A percentile compares a stretch with the other conserved stretches of the same genome.
Evolutionary conservation across 768 basidiomycete species (phyloP).

Genomic region (Boletus eberwhitei): DNA sequence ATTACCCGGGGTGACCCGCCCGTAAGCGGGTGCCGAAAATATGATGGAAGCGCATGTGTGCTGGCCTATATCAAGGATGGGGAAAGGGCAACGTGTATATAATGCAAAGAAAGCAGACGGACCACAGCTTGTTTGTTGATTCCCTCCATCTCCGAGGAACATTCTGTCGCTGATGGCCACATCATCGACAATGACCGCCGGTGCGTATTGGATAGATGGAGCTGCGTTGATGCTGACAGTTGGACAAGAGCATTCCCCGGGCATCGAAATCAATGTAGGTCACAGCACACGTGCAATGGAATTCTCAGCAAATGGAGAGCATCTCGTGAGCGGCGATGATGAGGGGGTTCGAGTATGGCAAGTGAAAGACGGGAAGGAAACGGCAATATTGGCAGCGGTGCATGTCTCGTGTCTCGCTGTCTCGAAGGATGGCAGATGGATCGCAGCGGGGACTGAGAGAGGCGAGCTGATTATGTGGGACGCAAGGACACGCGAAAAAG

Average conservation of each 20-base stretch:
- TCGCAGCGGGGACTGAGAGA: neutral
- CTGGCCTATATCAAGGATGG: neutral
- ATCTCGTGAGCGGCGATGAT: neutral
- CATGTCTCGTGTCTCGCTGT: neutral
- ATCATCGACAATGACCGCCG: neutral
- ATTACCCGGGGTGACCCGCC: too few species aligned
- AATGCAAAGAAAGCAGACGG: neutral
- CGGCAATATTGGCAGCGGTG: neutral
- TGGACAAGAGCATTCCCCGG: neutral
- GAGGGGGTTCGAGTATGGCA: neutral
- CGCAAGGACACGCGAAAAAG: neutral
- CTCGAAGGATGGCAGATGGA: neutral
- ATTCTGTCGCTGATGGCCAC: too few species aligned
- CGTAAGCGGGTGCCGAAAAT: neutral
- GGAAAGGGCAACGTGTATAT: neutral
- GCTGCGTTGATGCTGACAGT: neutral
- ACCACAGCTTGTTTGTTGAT: neutral
- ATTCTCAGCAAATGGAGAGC: neutral
- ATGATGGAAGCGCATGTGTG: too few species aligned
- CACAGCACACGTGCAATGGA: too few species aligned
- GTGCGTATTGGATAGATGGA: neutral
- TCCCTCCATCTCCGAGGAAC: too few species aligned
- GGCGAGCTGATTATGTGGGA: neutral
- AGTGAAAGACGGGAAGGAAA: neutral
- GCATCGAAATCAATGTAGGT: neutral